Percentiles rank a stretch among this genome's conserved stretches.
phyloP scores from a whole-genome alignment of 148 eudicot species.

The Arctostaphylos glauca region DNA sequence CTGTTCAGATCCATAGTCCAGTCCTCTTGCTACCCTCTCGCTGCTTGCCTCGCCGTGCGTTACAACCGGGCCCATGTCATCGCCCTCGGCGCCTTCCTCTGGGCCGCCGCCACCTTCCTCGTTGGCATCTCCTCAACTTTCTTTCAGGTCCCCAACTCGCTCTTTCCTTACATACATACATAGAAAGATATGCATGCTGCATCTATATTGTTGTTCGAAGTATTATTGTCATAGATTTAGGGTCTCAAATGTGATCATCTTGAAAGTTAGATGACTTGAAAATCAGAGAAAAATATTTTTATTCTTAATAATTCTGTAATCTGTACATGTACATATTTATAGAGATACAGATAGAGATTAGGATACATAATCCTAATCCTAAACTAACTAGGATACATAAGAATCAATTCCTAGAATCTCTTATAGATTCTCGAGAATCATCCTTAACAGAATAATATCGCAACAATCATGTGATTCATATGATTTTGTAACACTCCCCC shows the following conservation, averaged over 20 bases:
- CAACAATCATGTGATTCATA: no score
- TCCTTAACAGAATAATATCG: no score
- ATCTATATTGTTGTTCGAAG: background rate
- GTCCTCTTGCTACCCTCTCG: slow-evolving; percentile 69
- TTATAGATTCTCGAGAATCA: no score
- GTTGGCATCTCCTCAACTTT: slow-evolving; percentile 72
- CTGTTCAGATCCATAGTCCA: slow-evolving; percentile 78
- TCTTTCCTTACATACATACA: background rate
- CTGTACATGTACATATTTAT: no score
- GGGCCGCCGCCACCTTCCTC: slow-evolving; percentile 84
- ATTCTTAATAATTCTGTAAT: no score
- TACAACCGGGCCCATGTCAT: slow-evolving; percentile 74
- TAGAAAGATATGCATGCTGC: background rate
- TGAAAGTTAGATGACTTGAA: background rate
- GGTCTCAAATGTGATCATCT: background rate
- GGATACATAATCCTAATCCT: no score
- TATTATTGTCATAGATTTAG: background rate
- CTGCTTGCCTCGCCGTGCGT: slow-evolving; percentile 64
- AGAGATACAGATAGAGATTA: no score
- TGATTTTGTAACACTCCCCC: no score
- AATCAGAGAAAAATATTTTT: no score
- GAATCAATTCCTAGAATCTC: no score
- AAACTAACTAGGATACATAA: no score
- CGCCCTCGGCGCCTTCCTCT: slow-evolving; percentile 77
- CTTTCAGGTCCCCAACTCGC: slow-evolving; percentile 41